phyloP scores from a whole-genome alignment of 768 basidiomycete species.

The Termitomyces sp. region DNA sequence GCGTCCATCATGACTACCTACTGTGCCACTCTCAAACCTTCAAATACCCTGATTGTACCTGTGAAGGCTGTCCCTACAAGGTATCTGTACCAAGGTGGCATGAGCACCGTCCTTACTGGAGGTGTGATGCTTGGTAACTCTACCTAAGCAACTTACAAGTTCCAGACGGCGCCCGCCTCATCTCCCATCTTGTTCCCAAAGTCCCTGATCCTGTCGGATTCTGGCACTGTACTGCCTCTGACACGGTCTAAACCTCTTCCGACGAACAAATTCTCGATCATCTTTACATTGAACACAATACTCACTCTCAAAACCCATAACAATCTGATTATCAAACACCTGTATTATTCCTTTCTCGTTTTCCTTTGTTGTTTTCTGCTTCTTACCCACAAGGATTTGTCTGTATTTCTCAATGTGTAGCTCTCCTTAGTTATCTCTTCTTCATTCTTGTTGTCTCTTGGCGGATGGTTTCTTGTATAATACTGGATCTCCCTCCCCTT shows the following conservation, averaged over 20 bases:
- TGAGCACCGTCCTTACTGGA: conserved; percentile 36
- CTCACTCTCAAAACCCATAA: not conserved
- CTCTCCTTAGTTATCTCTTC: not conserved
- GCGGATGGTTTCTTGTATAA: not conserved
- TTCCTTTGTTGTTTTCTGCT: not conserved
- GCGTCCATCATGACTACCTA: not conserved
- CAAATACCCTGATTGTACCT: conserved; percentile 13
- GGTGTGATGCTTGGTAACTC: conserved; percentile 37
- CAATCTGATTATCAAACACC: not conserved
- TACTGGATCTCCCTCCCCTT: not conserved
- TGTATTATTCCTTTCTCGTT: not conserved
- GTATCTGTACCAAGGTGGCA: conserved; percentile 37
- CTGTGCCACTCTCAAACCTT: conserved; percentile 4
- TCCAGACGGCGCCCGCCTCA: not conserved
- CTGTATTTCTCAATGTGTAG: not conserved
- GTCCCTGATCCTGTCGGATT: not conserved
- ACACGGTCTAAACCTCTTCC: not conserved
- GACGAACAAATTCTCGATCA: not conserved
- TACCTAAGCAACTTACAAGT: not conserved
- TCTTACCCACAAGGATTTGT: not conserved
- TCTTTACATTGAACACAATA: not conserved
- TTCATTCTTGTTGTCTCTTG: not conserved
- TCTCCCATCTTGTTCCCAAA: not conserved
- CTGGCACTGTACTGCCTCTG: not conserved
- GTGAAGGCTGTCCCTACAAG: conserved; percentile 17